A percentile compares a stretch with the other conserved stretches of the same genome.
phyloP scores from a whole-genome alignment of 2,329 filamentous ascomycete species.

The Cladosporium sp. region DNA sequence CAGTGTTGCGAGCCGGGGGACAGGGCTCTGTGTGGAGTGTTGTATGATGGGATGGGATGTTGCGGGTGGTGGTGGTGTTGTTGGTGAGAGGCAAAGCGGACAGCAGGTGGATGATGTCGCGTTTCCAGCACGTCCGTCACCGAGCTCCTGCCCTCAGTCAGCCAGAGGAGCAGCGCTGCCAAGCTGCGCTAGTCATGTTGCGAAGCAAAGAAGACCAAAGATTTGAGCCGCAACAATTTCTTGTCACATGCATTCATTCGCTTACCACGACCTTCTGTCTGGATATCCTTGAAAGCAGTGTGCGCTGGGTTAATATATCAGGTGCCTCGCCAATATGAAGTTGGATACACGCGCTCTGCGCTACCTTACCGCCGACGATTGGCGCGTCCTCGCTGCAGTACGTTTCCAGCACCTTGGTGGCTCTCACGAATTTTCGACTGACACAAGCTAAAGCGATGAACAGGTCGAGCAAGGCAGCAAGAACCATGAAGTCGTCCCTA shows the following conservation, averaged over 20 bases:
- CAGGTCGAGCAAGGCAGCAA: constrained; percentile 92
- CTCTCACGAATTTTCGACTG: constrained; percentile 18
- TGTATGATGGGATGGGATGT: constrained; percentile 5
- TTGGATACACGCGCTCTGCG: constrained; percentile 92
- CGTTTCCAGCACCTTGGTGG: constrained; percentile 34
- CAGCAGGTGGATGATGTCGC: constrained; percentile 14
- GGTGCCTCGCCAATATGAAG: constrained; percentile 64
- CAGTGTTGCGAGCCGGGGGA: not conserved
- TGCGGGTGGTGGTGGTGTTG: not conserved
- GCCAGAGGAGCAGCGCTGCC: not conserved
- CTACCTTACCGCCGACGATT: constrained; percentile 89
- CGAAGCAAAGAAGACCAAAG: constrained; percentile 1
- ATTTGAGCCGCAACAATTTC: constrained; percentile 11
- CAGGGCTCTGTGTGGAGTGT: not conserved
- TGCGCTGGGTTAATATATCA: not conserved
- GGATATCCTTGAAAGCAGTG: not conserved
- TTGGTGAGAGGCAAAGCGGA: constrained; percentile 3
- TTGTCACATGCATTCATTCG: constrained; percentile 1
- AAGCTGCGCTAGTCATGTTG: constrained; percentile 16
- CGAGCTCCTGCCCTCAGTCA: constrained; percentile 9
- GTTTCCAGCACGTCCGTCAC: constrained; percentile 11
- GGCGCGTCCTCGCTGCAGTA: constrained; percentile 91
- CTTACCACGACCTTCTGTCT: not conserved
- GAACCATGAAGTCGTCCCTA: constrained; percentile 97
- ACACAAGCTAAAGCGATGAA: constrained; percentile 23